Evolutionary conservation across 2,329 filamentous ascomycete genomes (phyloP).

Genomic region (Scytalidium lignicola): DNA sequence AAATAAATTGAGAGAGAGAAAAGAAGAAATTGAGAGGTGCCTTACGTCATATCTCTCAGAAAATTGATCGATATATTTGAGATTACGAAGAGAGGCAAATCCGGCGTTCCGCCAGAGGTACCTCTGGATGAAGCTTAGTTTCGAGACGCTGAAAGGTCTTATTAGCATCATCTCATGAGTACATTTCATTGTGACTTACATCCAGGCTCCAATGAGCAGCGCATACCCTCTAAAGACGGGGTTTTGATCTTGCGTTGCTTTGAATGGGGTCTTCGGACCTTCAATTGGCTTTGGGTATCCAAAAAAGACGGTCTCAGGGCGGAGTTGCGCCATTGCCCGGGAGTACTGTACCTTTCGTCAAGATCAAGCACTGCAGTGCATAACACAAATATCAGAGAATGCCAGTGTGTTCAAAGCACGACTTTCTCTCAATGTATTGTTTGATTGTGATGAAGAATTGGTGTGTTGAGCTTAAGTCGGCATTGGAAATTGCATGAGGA

Average conservation of each 20-base stretch:
- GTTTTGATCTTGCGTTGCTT: conserved; percentile 53
- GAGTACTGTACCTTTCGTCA: too few species aligned
- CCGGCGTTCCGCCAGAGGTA: conserved; percentile 66
- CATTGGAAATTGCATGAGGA: too few species aligned
- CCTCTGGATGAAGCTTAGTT: conserved; percentile 55
- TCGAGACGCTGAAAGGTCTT: conserved; percentile 45
- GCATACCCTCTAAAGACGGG: conserved; percentile 63
- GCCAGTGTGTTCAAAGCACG: too few species aligned
- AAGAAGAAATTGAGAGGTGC: conserved; percentile 14
- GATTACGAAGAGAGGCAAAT: conserved; percentile 42
- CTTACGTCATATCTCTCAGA: conserved; percentile 43
- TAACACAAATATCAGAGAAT: too few species aligned
- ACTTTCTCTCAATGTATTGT: too few species aligned
- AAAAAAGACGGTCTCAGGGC: conserved; percentile 13
- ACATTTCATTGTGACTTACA: conserved; percentile 42
- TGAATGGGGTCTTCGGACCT: conserved; percentile 33
- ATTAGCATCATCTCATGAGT: conserved; percentile 3
- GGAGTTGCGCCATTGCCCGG: not conserved
- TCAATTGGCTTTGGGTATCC: conserved; percentile 23
- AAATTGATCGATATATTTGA: conserved; percentile 40
- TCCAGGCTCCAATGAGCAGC: conserved; percentile 54
- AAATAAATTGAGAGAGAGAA: not conserved
- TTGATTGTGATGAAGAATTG: too few species aligned
- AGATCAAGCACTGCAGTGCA: too few species aligned
- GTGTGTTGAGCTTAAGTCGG: too few species aligned